phyloP scores from a whole-genome alignment of 2,329 filamentous ascomycete genomes.

The Stromatinia cepivora region DNA sequence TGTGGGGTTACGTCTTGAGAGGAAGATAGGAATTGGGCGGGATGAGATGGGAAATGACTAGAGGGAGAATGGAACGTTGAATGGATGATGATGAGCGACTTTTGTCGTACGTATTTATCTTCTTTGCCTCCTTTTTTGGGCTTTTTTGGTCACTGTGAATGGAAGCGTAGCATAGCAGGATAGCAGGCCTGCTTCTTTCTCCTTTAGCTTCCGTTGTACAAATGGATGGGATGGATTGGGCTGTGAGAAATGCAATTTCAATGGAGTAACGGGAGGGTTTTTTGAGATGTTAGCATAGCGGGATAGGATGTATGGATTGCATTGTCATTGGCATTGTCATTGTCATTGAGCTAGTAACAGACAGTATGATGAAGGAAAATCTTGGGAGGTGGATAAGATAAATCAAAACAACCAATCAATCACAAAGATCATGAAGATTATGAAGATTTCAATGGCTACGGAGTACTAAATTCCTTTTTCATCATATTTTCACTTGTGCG shows the following conservation, averaged over 20 bases:
- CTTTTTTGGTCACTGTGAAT: constrained; percentile 5
- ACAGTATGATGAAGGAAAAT: not conserved
- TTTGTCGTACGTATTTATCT: not conserved
- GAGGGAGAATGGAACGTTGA: constrained; percentile 8
- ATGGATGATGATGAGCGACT: constrained; percentile 16
- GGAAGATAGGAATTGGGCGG: too few relatives aligned
- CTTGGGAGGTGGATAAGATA: not conserved
- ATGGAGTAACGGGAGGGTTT: not conserved
- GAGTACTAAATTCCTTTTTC: too few relatives aligned
- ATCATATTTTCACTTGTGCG: too few relatives aligned
- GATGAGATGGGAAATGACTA: not conserved
- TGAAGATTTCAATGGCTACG: too few relatives aligned
- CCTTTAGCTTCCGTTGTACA: not conserved
- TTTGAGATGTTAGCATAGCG: not conserved
- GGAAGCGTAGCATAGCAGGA: not conserved
- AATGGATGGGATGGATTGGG: not conserved
- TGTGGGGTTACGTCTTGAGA: not conserved
- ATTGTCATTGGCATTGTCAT: not conserved
- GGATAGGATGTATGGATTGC: not conserved
- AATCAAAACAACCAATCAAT: not conserved
- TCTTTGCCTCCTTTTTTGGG: not conserved
- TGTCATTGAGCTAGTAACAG: not conserved
- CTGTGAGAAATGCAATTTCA: not conserved
- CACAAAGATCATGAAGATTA: too few relatives aligned
- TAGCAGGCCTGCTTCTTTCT: not conserved